Evolutionary conservation across 208 protist species (phyloP), one percentile per base, ranked within the genome.

Genomic region (Trypanosoma theileri): DNA sequence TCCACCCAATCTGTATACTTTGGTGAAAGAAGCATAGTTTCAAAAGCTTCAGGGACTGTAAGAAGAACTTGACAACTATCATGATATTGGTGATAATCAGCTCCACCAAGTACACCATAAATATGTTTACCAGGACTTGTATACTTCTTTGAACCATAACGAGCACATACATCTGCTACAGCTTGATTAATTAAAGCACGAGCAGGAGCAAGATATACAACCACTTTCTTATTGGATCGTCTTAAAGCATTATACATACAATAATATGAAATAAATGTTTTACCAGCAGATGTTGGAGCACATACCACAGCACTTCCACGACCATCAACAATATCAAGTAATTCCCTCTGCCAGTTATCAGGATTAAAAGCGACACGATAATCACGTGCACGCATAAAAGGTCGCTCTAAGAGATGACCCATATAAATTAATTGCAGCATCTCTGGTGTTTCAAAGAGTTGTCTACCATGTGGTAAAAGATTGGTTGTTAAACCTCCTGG

Each of bases 181-280:
- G 96, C 96, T 81, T 99, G 97, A 73, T 97, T 98, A 63, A 98
- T 95, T 13, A 99, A 85, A 17, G 97, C 92, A 78, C 95, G 95
- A 42, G 84, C 98, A 17, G 96, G 96, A 19, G 89, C 81, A 16
- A 98, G 82, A 75, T 97, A 98, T 3, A 98, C 91, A 11, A 98
- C 92, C 17, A 98, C 80, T 50, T 86, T 83, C 48, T 82, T 89
- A 72, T 97, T 93, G 13, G 81, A 93, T 45, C 80, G 85, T 45
- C 83, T 79, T 21, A 97, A 84, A 3, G 93, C 88, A 69, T 91
- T 92, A 77, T 98, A 94, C 82, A 99, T 98, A 72, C 84, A 91
- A 82, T 98, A 98, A 75, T 96, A 98, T 35, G 92, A 96, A 73
- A 98, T 97, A 78, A 98, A 99, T 0, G 96, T 99, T 80, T 99